Evolutionary conservation across 306 rosid genomes (phyloP).

Genomic region (Cajanus cajan): DNA sequence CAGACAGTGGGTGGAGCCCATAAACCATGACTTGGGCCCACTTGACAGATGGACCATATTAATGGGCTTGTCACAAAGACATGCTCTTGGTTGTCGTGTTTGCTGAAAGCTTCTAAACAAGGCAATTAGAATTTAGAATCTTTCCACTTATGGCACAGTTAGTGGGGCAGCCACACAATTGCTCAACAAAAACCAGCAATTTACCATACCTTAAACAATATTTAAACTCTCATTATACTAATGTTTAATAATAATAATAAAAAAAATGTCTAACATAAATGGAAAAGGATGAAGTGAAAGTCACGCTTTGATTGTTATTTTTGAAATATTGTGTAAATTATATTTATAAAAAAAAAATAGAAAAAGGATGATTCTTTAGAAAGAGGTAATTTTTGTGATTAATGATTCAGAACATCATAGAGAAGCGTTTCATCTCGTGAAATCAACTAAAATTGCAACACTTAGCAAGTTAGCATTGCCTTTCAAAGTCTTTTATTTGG

Average conservation of each 20-base stretch:
- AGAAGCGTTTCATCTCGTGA: not conserved
- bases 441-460: not conserved
- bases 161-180: not conserved
- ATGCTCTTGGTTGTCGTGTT: not conserved
- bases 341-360: too few relatives aligned
- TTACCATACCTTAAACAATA: not conserved
- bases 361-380: not conserved
- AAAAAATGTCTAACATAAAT: not conserved
- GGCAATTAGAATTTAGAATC: constrained; percentile 6
- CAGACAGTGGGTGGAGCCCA: constrained; percentile 36
- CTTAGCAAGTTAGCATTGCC: not conserved
- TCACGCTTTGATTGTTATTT: too few relatives aligned
- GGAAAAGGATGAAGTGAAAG: too few relatives aligned
- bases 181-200: not conserved
- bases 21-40: constrained; percentile 20
- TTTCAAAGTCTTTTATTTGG: not conserved
- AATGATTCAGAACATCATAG: not conserved
- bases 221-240: not conserved
- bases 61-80: constrained; percentile 14
- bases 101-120: not conserved
- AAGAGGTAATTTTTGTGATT: not conserved
- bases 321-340: too few relatives aligned
- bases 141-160: not conserved
- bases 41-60: not conserved
- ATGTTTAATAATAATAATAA: not conserved